These are phyloP conservation scores for Mallotus japonicus DNA, from an alignment of 441 rosid genomes.

Conservation along the genomic window DNA sequence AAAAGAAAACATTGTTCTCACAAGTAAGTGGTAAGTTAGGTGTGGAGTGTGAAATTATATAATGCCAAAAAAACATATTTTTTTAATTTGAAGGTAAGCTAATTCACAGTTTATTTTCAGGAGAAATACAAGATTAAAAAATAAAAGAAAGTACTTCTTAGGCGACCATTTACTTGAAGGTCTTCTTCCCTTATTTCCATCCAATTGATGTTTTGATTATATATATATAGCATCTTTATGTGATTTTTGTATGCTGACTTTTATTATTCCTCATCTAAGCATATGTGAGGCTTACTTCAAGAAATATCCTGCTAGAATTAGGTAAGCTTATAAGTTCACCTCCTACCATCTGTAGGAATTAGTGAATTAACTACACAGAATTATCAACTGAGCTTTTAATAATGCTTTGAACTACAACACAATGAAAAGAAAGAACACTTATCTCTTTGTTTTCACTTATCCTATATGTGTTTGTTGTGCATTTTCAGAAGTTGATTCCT, in stretches of 20 bases:
- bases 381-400: not conserved
- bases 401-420: not conserved
- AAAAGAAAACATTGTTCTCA: conserved; percentile 74
- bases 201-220: too few relatives aligned
- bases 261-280: conserved; percentile 38
- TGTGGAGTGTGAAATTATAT: too few relatives aligned
- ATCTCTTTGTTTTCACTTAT: not conserved
- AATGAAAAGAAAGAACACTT: not conserved
- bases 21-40: conserved; percentile 55
- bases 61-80: too few relatives aligned
- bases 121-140: conserved; percentile 84
- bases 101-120: conserved; percentile 36
- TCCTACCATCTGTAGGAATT: not conserved
- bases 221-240: too few relatives aligned
- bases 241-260: too few relatives aligned
- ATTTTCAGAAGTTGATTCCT: too few relatives aligned
- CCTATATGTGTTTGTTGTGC: not conserved
- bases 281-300: conserved; percentile 93
- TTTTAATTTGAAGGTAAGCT: conserved; percentile 5
- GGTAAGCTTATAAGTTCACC: conserved; percentile 41
- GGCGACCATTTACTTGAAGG: conserved; percentile 83
- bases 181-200: conserved; percentile 7
- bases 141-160: conserved; percentile 82
- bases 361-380: not conserved
- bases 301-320: conserved; percentile 77